Evolutionary conservation across 2,329 filamentous ascomycete species (phyloP).

Genomic region (Chaetomium globosum): DNA sequence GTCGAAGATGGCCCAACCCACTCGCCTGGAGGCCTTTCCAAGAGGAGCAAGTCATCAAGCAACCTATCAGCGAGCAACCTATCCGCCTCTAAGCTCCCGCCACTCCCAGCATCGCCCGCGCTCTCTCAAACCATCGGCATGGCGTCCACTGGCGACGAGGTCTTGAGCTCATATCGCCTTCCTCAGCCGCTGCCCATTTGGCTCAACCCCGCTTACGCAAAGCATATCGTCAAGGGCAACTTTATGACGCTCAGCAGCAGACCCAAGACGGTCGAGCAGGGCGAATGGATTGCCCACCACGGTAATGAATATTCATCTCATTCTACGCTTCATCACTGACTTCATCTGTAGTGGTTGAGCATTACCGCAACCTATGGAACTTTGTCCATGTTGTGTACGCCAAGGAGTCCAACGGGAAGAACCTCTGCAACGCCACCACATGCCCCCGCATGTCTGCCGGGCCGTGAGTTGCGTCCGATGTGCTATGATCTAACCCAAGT

Average conservation of each 20-base stretch:
- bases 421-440: slow-evolving; percentile 74
- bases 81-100: slow-evolving; percentile 34
- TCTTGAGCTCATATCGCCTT: slow-evolving; percentile 39
- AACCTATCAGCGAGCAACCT: slow-evolving; percentile 35
- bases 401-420: slow-evolving; percentile 67
- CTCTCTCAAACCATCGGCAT: slow-evolving; percentile 36
- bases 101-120: slow-evolving; percentile 37
- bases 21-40: slow-evolving; percentile 30
- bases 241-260: slow-evolving; percentile 86
- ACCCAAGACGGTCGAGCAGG: slow-evolving; percentile 80
- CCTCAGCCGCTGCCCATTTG: slow-evolving; percentile 58
- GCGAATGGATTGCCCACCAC: slow-evolving; percentile 87
- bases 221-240: slow-evolving; percentile 84
- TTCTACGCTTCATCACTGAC: slow-evolving; percentile 33
- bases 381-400: slow-evolving; percentile 80
- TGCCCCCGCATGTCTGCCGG: slow-evolving; percentile 87
- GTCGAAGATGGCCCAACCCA: slow-evolving; percentile 34
- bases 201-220: slow-evolving; percentile 67
- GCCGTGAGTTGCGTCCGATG: slow-evolving; percentile 56
- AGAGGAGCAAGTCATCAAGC: slow-evolving; percentile 36
- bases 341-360: slow-evolving; percentile 68
- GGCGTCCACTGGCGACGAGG: slow-evolving; percentile 42
- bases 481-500: slow-evolving; percentile 12
- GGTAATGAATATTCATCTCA: slow-evolving; percentile 52
- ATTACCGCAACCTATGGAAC: slow-evolving; percentile 77